Evolutionary conservation across 768 basidiomycete genomes (phyloP), one percentile per base, ranked within the genome.

Genomic region (Tulasnella sp.): DNA sequence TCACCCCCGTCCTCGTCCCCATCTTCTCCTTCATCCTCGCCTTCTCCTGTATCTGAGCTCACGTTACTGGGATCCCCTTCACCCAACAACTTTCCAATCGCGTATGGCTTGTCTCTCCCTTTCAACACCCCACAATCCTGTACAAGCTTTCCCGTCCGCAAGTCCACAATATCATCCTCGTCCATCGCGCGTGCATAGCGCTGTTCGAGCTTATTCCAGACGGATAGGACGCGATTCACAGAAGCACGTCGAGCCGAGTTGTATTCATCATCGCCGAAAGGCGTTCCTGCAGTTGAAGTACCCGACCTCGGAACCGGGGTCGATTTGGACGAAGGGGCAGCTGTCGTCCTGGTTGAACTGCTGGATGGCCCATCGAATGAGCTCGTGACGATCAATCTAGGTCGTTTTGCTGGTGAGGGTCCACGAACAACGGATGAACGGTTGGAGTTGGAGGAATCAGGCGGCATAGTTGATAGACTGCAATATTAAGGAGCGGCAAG

Each of bases 101-200:
- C 29, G 47, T 10, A 59, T n/a, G 47, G 23, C 26, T 38, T 51
- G n/a, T 45, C 41, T 19, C 47, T 41, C 15, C 17, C 48, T 32
- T 49, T 61, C n/a, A 63, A 23, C 2, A 63, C 24, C 5, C 61
- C 61, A 23, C 45, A 21, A 53, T 63, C 61, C 41, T 63, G 61
- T 9, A 63, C 48, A 4, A 63, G 26, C 13, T 44, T 60, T 21
- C 59, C 61, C 15, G 56, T 51, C 4, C 32, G 34, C 34, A 63
- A 43, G 60, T 63, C 61, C 10, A 63, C 61, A 27, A 63, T 61
- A 42, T 63, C 61, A 49, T 63, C 61, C 21, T 63, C 59, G 43
- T 61, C 61, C 15, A 63, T 49, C 19, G 62, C 61, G 19, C 51
- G 45, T 26, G 61, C 58, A 62, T 63, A 63, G 4, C 56, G 62